These are phyloP conservation scores for Solanum bulbocastanum DNA, from an alignment of 257 asterid species.

Conservation along the genomic window DNA sequence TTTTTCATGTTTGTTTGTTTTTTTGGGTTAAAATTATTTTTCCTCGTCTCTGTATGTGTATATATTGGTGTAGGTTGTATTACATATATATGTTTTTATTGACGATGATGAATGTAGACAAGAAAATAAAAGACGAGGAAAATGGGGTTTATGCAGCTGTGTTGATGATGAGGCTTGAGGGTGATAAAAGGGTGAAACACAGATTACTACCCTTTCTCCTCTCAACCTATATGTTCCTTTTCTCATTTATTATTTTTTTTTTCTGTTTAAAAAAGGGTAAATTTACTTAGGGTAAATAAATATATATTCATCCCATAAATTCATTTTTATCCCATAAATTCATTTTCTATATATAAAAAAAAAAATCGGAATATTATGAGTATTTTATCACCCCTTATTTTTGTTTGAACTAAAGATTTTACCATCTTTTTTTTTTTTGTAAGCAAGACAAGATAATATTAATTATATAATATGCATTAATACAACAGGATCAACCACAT, in stretches of 20 bases:
- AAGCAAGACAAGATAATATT: not conserved
- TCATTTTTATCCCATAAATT: not conserved
- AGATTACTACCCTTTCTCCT: not conserved
- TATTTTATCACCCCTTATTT: not conserved
- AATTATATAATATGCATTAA: not conserved
- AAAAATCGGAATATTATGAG: no score
- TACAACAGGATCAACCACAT: not conserved
- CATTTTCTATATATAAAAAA: no score
- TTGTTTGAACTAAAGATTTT: not conserved
- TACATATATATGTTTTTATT: not conserved
- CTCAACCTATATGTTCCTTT: not conserved
- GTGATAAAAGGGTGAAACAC: not conserved
- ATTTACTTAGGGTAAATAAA: not conserved
- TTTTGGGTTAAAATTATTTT: not conserved
- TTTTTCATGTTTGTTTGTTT: not conserved
- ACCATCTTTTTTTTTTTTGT: not conserved
- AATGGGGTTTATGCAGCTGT: conserved; percentile 1
- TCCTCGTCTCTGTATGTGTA: not conserved
- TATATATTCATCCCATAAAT: not conserved
- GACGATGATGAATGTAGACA: not conserved
- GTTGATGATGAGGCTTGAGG: not conserved
- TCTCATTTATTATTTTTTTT: not conserved
- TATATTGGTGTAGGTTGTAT: not conserved
- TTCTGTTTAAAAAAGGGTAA: not conserved
- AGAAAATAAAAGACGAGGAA: not conserved